Evolutionary conservation across 495 filamentous ascomycete genomes (phyloP).

Genomic region (Penicillium steckii): DNA sequence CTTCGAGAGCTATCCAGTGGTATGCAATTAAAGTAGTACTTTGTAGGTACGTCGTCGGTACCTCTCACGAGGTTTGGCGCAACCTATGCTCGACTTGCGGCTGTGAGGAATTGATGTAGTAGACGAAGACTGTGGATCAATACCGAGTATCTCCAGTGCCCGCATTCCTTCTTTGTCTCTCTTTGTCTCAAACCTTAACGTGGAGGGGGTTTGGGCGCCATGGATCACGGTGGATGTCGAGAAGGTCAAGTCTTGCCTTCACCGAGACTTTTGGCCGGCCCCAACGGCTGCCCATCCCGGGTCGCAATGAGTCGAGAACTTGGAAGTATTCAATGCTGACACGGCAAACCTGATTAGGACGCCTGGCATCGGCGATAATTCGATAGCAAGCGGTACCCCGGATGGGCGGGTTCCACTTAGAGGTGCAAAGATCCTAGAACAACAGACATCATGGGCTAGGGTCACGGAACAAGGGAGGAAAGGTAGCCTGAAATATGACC

Average conservation of each 20-base stretch:
- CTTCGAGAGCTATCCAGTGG: background rate
- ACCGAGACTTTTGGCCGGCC: background rate
- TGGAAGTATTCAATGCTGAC: conserved; percentile 2
- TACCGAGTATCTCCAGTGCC: background rate
- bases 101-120: background rate
- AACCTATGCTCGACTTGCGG: background rate
- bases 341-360: background rate
- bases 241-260: background rate
- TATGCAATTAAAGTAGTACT: background rate
- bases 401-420: conserved; percentile 1
- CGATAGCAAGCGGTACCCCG: background rate
- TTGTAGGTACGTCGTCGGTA: background rate
- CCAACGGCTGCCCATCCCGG: conserved; percentile 4
- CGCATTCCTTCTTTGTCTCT: no score
- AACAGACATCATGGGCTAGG: conserved; percentile 20
- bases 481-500: conserved; percentile 13
- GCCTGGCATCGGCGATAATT: background rate
- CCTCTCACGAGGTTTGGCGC: background rate
- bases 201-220: background rate
- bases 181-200: conserved; percentile 17
- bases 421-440: conserved; percentile 21
- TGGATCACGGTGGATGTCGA: conserved; percentile 8
- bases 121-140: background rate
- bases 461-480: conserved; percentile 10
- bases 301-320: background rate